Base-by-base conservation (phyloP, 2,329 filamentous ascomycete species). In the Camptophora hylomeconis region DNA sequence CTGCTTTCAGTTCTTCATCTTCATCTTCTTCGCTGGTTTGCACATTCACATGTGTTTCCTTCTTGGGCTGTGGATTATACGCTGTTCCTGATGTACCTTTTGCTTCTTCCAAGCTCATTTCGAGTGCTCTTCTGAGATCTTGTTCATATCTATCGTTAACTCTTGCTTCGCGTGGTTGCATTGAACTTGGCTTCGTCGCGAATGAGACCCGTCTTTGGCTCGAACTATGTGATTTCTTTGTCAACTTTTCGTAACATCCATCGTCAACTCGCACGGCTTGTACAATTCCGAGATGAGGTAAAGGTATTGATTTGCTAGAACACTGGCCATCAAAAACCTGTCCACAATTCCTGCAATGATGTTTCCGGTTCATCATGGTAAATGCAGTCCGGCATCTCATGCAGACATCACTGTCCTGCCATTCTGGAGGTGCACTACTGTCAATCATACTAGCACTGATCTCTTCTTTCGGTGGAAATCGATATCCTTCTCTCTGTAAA, bases 361-460 rank as follows among this genome's bases (percentile, higher is more conserved):
- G 89, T 52, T 95, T 98, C 48, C 89, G 77, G 54, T 98, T 98
- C 32, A 87, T 98, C 50, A 98, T 94, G 26, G 83, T 94, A 47
- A 98, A 98, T 11, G 83, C 60, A 8, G 87, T 94, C 44, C 89
- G 75, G 54, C 89, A 98, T 50, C 89, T 79, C 84, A 98, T 94
- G 54, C 89, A 98, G 17, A 98, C 87, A 47, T 98, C 89, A 7
- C 87, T 94, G 57, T 98, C 89, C 28, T 77, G 75, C 89, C 89
- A 98, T 57, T 98, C 89, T 1, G 89, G 89, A 7, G 89, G 89
- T 37, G 89, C 89, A 48, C 78, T 93, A 51, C 84, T 94, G 52
- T 98, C 87, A 42, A 95, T 73, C 86, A 98, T 98, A 56, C 80
- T 94, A 57, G 83, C 92, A n/a, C 87, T 70, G 24, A 98, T 79